Evolutionary conservation across 208 protist species (phyloP).

Genomic region (Entamoeba nuttalli): DNA sequence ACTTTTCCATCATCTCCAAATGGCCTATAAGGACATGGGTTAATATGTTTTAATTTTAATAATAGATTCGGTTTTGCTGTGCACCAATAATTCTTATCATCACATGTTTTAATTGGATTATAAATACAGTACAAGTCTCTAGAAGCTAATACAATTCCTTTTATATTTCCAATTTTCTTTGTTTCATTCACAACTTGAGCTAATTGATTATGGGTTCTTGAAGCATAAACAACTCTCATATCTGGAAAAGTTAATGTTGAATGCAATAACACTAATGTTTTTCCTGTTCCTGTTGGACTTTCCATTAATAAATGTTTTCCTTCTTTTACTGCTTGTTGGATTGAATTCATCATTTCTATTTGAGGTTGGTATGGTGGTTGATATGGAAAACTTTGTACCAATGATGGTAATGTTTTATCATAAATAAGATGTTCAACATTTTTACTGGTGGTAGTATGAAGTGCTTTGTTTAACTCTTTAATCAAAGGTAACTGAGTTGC

Average conservation of each 20-base stretch:
- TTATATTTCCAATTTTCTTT: neutral
- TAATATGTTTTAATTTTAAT: neutral
- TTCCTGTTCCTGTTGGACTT: conserved; percentile 21
- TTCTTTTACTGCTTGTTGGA: neutral
- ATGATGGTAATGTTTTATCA: no score
- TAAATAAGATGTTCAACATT: no score
- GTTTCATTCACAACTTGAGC: neutral
- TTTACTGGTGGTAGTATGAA: no score
- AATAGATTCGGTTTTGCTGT: neutral
- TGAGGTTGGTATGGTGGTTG: neutral
- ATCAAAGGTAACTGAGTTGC: no score
- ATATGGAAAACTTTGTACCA: neutral
- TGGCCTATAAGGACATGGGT: neutral
- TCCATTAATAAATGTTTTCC: conserved; percentile 4
- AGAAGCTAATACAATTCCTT: neutral
- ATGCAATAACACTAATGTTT: conserved; percentile 3
- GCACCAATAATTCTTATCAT: neutral
- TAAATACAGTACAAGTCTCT: neutral
- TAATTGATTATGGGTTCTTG: conserved; percentile 10
- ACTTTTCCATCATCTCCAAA: neutral
- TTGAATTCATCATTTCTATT: neutral
- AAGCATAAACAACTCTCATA: neutral
- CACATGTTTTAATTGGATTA: neutral
- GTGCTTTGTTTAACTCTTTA: no score
- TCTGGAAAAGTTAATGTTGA: neutral